Base-by-base conservation (phyloP, 306 rosid species). In the Medicago arabica region DNA sequence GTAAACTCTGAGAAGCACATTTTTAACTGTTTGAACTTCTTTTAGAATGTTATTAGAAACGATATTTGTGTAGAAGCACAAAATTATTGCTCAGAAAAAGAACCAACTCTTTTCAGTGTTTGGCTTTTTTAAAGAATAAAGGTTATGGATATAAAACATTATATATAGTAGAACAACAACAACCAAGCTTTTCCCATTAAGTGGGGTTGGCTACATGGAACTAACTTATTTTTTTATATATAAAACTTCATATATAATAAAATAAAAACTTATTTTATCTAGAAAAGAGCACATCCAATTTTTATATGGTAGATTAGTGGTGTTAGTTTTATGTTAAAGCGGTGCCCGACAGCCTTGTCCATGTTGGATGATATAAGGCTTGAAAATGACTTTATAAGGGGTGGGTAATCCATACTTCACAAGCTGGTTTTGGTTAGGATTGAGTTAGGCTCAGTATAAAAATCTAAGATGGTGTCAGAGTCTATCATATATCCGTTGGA, bases 251-350 rank as follows among this genome's bases (percentile, higher is more conserved):
- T 34, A 34, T 34, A 34, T 34, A 50, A 12, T 43, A 74, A 74
- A 59, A 1, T 19, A 25, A 74, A 69, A 47, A 34, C 10, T 21
- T 15, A 8, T 19, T 54, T 44, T 50, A 21, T 62, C 23, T 19
- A 43, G 31, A 61, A 79, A 67, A 58, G 19, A 60, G 50, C 41
- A 23, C 41, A 49, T 49, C 51, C 69, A 9, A 36, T 43, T 50
- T 63, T 69, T 39, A 69, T 69, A 53, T 44, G 64, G 70, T 76
- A 67, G 75, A 68, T n/a, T 53, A 38, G 23, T 54, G 40, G 72
- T 39, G 14, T 80, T 80, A 61, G 34, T 44, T 38, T 21, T 46
- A 7, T 51, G 44, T 49, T 62, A 70, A 72, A 68, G 74, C 23
- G 15, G 76, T 62, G 47, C 77, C 23, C 51, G 34, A 68, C 65